These are phyloP conservation scores for Platanthera guangdongensis DNA, from an alignment of 106 monocot species.

Conservation along the genomic window DNA sequence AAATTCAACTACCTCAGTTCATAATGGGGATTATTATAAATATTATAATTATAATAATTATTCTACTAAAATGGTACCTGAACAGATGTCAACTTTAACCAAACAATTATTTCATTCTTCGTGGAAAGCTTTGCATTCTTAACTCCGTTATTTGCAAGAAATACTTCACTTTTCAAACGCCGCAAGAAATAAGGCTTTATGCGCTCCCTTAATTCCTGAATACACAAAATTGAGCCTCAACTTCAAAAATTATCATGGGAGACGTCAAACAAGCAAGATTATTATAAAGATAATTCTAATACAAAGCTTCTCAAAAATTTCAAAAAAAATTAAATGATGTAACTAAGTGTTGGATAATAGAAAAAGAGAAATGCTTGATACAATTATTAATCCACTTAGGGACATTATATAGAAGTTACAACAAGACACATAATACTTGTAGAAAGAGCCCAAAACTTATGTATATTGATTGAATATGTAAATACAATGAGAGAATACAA, in stretches of 20 bases:
- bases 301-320: background rate
- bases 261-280: background rate
- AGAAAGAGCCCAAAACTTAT: too few species aligned
- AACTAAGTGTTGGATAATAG: background rate
- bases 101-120: slow-evolving; percentile 91
- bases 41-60: background rate
- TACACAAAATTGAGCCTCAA: slow-evolving; percentile 1
- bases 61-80: slow-evolving; percentile 40
- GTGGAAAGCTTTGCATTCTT: slow-evolving; percentile 42
- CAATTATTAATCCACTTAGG: too few species aligned
- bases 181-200: slow-evolving; percentile 95
- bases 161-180: slow-evolving; percentile 89
- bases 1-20: background rate
- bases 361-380: too few species aligned
- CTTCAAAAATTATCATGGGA: background rate
- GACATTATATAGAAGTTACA: too few species aligned
- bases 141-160: slow-evolving; percentile 32
- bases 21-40: background rate
- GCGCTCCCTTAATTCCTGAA: slow-evolving; percentile 75
- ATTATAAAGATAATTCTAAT: background rate
- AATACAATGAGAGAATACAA: too few species aligned
- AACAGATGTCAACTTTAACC: slow-evolving; percentile 67
- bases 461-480: too few species aligned
- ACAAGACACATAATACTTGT: too few species aligned
- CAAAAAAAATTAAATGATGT: background rate